phyloP scores from a whole-genome alignment of 441 rosid genomes.

The Euphorbia schlechtendalii region DNA sequence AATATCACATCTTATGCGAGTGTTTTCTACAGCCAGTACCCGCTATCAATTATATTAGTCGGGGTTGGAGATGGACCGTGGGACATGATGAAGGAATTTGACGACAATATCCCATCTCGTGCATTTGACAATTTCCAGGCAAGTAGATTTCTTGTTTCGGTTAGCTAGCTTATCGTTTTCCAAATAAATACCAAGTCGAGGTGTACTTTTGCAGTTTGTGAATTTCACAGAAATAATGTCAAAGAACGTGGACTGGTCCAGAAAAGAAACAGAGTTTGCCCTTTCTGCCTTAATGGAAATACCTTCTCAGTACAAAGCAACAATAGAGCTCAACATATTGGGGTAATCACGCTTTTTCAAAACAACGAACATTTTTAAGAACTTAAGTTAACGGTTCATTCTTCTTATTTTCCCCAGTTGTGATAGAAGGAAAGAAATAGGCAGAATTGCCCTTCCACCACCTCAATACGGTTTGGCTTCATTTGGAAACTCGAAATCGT shows the following conservation, averaged over 20 bases:
- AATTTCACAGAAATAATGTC: constrained; percentile 86
- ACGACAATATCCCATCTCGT: constrained; percentile 89
- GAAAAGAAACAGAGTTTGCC: constrained; percentile 80
- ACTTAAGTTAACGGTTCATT: background rate
- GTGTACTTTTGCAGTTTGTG: constrained; percentile 54
- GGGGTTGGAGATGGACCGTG: no score
- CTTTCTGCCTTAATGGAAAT: constrained; percentile 95
- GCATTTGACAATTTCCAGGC: constrained; percentile 93
- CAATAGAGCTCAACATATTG: constrained; percentile 65
- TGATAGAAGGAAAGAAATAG: constrained; percentile 44
- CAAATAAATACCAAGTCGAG: constrained; percentile 2
- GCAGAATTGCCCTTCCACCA: constrained; percentile 79
- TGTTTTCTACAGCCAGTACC: constrained; percentile 52
- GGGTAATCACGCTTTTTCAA: no score
- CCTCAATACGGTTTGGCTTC: constrained; percentile 49
- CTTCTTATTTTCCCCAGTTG: constrained; percentile 29
- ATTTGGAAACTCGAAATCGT: constrained; percentile 37
- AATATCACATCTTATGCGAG: background rate
- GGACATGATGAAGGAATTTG: constrained; percentile 94
- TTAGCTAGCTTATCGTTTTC: no score
- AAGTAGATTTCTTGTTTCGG: constrained; percentile 22
- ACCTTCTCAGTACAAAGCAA: constrained; percentile 91
- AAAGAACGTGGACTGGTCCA: constrained; percentile 42
- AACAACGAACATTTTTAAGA: no score
- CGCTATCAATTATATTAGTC: constrained; percentile 78